Evolutionary conservation across 805 yeast species (phyloP).

Genomic region (Cyberlindnera sargentensis): DNA sequence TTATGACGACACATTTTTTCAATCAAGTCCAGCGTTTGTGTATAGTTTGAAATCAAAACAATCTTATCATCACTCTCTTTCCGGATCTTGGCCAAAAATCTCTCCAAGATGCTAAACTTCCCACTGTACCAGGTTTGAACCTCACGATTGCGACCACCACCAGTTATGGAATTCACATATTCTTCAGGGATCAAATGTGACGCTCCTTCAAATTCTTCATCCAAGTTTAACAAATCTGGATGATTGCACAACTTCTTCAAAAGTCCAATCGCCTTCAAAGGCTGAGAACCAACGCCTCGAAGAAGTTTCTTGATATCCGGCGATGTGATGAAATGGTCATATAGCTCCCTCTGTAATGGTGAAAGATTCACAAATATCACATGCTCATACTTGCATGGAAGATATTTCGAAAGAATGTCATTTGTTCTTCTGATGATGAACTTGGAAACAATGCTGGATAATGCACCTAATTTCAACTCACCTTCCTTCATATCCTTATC

Average conservation of each 20-base stretch:
- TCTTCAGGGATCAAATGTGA: constrained; percentile 67
- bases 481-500: constrained; percentile 71
- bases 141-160: constrained; percentile 56
- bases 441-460: constrained; percentile 72
- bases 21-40: constrained; percentile 87
- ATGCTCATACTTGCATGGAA: constrained; percentile 94
- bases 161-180: constrained; percentile 39
- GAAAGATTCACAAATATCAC: constrained; percentile 87
- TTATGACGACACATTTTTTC: constrained; percentile 76
- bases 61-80: constrained; percentile 89
- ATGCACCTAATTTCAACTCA: constrained; percentile 57
- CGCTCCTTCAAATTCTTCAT: constrained; percentile 71
- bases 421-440: constrained; percentile 94
- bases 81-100: constrained; percentile 73
- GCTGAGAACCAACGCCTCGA: constrained; percentile 70
- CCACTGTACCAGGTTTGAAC: constrained; percentile 81
- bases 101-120: constrained; percentile 74
- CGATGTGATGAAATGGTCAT: constrained; percentile 68
- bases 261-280: constrained; percentile 82
- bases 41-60: constrained; percentile 89
- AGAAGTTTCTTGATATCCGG: constrained; percentile 66
- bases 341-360: constrained; percentile 66
- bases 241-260: constrained; percentile 91
- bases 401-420: constrained; percentile 86
- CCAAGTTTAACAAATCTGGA: constrained; percentile 75